A percentile compares a stretch with the other conserved stretches of the same genome.
These are phyloP conservation scores for Coffea eugenioides DNA, from an alignment of 257 asterid genomes.

Conservation along the genomic window DNA sequence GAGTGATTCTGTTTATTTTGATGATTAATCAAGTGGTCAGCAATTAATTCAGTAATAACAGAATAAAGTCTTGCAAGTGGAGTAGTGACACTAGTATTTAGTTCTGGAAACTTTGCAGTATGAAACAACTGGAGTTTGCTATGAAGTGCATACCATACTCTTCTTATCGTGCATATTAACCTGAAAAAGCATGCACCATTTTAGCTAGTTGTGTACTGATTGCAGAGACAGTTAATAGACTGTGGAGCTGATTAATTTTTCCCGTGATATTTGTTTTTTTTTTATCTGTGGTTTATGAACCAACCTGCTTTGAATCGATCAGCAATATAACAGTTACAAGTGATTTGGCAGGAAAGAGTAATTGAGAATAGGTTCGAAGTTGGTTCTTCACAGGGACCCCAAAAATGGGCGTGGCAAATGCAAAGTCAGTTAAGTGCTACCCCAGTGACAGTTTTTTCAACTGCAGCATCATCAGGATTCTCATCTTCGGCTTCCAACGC, in stretches of 20 bases:
- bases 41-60: not conserved
- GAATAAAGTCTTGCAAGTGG: not conserved
- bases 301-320: not conserved
- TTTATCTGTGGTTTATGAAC: not conserved
- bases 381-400: slow-evolving; percentile 38
- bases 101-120: not conserved
- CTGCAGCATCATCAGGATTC: slow-evolving; percentile 99
- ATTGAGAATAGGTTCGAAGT: slow-evolving; percentile 28
- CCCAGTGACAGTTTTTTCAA: slow-evolving; percentile 33
- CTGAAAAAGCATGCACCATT: no score
- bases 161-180: no score
- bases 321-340: not conserved
- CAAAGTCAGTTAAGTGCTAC: slow-evolving; percentile 30
- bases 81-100: not conserved
- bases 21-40: not conserved
- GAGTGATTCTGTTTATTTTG: not conserved
- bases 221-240: not conserved
- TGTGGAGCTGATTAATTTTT: not conserved
- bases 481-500: slow-evolving; percentile 42
- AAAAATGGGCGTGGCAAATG: slow-evolving; percentile 49
- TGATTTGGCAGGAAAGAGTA: slow-evolving; percentile 37
- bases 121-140: not conserved
- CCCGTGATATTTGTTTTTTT: not conserved
- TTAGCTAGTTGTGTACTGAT: not conserved
- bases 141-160: not conserved